Percentiles rank a stretch among this genome's conserved stretches.
Evolutionary conservation across 1,284 basidiomycete species (phyloP).

Genomic region (Tremellales sp.): DNA sequence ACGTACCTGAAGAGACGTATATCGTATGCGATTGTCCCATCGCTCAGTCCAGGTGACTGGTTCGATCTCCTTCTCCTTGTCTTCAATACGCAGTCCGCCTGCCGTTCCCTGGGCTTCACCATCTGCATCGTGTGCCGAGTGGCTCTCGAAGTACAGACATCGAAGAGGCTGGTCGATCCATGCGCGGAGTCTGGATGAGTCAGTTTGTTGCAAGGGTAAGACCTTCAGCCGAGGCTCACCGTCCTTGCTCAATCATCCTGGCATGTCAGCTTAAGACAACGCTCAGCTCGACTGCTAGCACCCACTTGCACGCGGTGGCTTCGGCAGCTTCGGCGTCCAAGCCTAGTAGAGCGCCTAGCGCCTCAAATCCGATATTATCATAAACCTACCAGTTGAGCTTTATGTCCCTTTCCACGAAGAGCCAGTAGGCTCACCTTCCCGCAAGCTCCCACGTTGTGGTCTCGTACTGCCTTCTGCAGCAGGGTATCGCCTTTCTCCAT

Average conservation of each 20-base stretch:
- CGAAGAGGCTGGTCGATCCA: slow-evolving; percentile 91
- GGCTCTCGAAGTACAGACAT: slow-evolving; percentile 83
- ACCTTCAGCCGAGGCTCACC: slow-evolving; percentile 39
- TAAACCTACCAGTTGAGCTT: slow-evolving; percentile 57
- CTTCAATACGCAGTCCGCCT: slow-evolving; percentile 75
- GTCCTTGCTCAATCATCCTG: slow-evolving; percentile 89
- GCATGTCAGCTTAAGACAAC: not conserved
- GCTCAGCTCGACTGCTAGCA: not conserved
- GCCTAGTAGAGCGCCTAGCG: slow-evolving; percentile 77
- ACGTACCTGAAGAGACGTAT: slow-evolving; percentile 72
- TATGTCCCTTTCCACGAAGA: not conserved
- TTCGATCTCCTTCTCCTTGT: slow-evolving; percentile 66
- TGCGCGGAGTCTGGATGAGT: slow-evolving; percentile 59
- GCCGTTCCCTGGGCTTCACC: slow-evolving; percentile 87
- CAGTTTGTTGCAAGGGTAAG: not conserved
- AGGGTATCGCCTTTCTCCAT: slow-evolving; percentile 79
- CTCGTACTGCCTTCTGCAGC: slow-evolving; percentile 95
- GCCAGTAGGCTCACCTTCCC: slow-evolving; percentile 57
- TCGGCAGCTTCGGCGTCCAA: slow-evolving; percentile 83
- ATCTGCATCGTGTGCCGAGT: slow-evolving; percentile 53
- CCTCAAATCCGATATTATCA: slow-evolving; percentile 88
- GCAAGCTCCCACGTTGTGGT: slow-evolving; percentile 93
- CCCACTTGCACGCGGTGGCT: slow-evolving; percentile 74
- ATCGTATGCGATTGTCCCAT: slow-evolving; percentile 84
- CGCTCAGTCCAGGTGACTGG: slow-evolving; percentile 82